These are phyloP conservation scores for Hanseniaspora hatyaiensis DNA, from an alignment of 805 yeast genomes.

Conservation along the genomic window DNA sequence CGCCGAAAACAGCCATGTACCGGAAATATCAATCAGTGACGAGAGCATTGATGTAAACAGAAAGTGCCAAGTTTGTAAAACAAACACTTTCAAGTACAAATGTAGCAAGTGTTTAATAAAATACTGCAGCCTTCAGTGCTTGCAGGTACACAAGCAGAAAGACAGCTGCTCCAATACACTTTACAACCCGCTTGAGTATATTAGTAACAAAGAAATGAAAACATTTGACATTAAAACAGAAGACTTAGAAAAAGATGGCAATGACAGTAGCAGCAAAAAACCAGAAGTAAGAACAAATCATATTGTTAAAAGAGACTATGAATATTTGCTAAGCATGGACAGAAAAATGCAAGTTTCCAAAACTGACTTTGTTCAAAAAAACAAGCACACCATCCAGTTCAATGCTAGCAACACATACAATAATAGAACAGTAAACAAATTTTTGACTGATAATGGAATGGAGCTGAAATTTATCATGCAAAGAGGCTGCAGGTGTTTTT, in stretches of 20 bases:
- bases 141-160: slow-evolving; percentile 52
- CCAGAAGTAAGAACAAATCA: slow-evolving; percentile 11
- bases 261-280: no score
- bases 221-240: slow-evolving; percentile 20
- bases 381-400: slow-evolving; percentile 31
- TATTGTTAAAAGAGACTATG: slow-evolving; percentile 68
- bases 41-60: no score
- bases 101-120: slow-evolving; percentile 66
- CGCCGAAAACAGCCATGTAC: no score
- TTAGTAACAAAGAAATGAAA: slow-evolving; percentile 26
- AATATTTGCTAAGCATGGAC: slow-evolving; percentile 51
- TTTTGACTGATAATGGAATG: slow-evolving; percentile 18
- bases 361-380: slow-evolving; percentile 37
- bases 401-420: slow-evolving; percentile 19
- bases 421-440: slow-evolving; percentile 18
- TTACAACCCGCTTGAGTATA: slow-evolving; percentile 45
- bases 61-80: slow-evolving; percentile 39
- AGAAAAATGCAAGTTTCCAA: slow-evolving; percentile 51
- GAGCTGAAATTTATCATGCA: slow-evolving; percentile 30
- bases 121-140: slow-evolving; percentile 66
- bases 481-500: slow-evolving; percentile 55
- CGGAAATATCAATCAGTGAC: no score
- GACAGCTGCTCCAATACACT: slow-evolving; percentile 55
- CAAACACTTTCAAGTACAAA: slow-evolving; percentile 43
- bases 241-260: slow-evolving; percentile 30